Conservation (phyloP, 2,329 filamentous ascomycete genomes). For the Mycosphaerella sp. region DNA sequence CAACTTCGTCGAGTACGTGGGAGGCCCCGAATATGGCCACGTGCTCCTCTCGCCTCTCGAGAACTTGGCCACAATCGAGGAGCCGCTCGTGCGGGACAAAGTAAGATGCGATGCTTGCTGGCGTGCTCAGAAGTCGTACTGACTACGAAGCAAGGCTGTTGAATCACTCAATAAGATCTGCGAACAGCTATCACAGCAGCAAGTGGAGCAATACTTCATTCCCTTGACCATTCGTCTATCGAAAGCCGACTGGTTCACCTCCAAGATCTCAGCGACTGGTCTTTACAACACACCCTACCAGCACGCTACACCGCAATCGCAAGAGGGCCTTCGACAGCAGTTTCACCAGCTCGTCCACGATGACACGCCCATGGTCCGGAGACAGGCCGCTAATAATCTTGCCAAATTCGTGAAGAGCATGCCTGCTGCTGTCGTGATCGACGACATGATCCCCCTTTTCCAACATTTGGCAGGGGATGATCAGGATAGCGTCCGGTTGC, state of each 20-base stretch:
- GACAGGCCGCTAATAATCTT: constrained; percentile 92
- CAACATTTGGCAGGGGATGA: constrained; percentile 95
- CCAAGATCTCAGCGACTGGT: constrained; percentile 95
- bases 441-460: constrained; percentile 99
- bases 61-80: constrained; percentile 97
- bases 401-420: constrained; percentile 98
- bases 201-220: constrained; percentile 97
- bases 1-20: constrained; percentile 95
- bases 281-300: constrained; percentile 91
- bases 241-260: constrained; percentile 99
- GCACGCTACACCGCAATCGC: constrained; percentile 78
- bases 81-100: constrained; percentile 97
- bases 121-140: constrained; percentile 23
- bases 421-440: constrained; percentile 82
- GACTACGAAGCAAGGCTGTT: constrained; percentile 62
- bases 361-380: constrained; percentile 97
- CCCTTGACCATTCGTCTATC: constrained; percentile 91
- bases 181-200: constrained; percentile 78
- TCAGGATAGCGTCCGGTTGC: constrained; percentile 90
- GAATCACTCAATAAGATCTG: constrained; percentile 99
- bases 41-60: constrained; percentile 94
- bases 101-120: constrained; percentile 46
- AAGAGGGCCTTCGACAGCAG: constrained; percentile 86
- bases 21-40: constrained; percentile 87
- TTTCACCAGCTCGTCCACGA: constrained; percentile 93